These are phyloP conservation scores for Sextonia rubra DNA, from an alignment of 164 flowering plant species.

Conservation along the genomic window DNA sequence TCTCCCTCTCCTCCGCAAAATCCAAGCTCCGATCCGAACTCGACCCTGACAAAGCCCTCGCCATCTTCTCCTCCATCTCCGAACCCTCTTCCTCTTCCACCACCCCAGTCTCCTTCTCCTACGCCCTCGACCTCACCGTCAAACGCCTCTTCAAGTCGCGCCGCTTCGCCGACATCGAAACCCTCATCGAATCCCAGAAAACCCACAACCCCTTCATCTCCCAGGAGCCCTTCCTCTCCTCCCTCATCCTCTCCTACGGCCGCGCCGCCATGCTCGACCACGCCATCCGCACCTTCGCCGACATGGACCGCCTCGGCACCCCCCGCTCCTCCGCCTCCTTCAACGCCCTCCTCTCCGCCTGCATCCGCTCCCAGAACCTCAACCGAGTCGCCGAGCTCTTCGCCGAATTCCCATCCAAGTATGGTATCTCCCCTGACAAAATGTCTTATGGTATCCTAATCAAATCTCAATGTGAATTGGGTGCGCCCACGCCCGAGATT, in stretches of 20 bases:
- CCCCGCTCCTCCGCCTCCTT: slow-evolving; percentile 58
- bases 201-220: slow-evolving; percentile 18
- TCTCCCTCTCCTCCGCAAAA: slow-evolving; percentile 8
- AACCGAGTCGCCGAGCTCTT: slow-evolving; percentile 47
- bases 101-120: slow-evolving; percentile 1
- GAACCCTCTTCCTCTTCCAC: not conserved
- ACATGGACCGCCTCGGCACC: slow-evolving; percentile 23
- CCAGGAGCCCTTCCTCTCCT: slow-evolving; percentile 45
- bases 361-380: slow-evolving; percentile 32
- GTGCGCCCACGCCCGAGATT: slow-evolving; percentile 30
- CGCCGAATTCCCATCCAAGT: slow-evolving; percentile 42
- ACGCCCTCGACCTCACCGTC: slow-evolving; percentile 18
- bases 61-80: slow-evolving; percentile 13
- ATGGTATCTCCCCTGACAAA: slow-evolving; percentile 48
- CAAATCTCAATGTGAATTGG: slow-evolving; percentile 52
- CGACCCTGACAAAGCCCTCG: slow-evolving; percentile 14
- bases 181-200: slow-evolving; percentile 62
- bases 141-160: slow-evolving; percentile 27
- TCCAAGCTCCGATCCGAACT: slow-evolving; percentile 5
- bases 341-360: slow-evolving; percentile 60
- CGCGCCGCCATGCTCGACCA: slow-evolving; percentile 74
- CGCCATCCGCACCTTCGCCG: slow-evolving; percentile 44
- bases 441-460: slow-evolving; percentile 58
- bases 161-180: slow-evolving; percentile 23
- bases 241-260: slow-evolving; percentile 67